Evolutionary conservation across 2,329 filamentous ascomycete genomes (phyloP).

Genomic region (Alternaria sp.): DNA sequence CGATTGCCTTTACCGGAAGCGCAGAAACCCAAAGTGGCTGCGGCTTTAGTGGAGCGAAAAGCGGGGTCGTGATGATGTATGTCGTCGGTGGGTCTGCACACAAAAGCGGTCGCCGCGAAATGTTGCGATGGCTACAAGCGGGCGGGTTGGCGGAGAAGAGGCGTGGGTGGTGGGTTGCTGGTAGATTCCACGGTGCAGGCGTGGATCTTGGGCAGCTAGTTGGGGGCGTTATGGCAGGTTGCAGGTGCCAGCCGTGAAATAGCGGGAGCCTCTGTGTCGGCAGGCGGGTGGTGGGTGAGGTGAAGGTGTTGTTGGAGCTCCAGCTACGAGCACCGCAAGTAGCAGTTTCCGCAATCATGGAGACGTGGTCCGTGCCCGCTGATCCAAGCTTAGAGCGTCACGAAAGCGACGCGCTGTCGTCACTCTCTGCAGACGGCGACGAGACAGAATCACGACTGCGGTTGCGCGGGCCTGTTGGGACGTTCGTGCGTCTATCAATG

Average conservation of each 20-base stretch:
- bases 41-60: conserved; percentile 8
- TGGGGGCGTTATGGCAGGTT: conserved; percentile 9
- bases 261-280: conserved; percentile 14
- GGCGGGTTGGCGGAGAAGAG: conserved; percentile 24
- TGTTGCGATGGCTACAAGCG: conserved; percentile 3
- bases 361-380: conserved; percentile 12
- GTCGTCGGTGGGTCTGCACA: background rate
- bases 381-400: conserved; percentile 16
- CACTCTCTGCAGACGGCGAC: background rate
- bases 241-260: conserved; percentile 16
- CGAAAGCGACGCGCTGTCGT: conserved; percentile 18
- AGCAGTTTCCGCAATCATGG: conserved; percentile 28
- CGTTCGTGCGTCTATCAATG: accelerated
- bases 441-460: background rate
- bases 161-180: conserved; percentile 19
- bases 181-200: conserved; percentile 47
- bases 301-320: conserved; percentile 26
- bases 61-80: conserved; percentile 6
- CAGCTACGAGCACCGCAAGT: conserved; percentile 15
- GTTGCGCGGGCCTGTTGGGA: background rate
- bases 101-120: conserved; percentile 2
- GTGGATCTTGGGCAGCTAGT: conserved; percentile 32
- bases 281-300: conserved; percentile 14
- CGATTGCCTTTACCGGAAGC: conserved; percentile 15
- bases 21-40: conserved; percentile 5